These are phyloP conservation scores for Hymenoscyphus repandus DNA, from an alignment of 2,329 filamentous ascomycete genomes.

Conservation along the genomic window DNA sequence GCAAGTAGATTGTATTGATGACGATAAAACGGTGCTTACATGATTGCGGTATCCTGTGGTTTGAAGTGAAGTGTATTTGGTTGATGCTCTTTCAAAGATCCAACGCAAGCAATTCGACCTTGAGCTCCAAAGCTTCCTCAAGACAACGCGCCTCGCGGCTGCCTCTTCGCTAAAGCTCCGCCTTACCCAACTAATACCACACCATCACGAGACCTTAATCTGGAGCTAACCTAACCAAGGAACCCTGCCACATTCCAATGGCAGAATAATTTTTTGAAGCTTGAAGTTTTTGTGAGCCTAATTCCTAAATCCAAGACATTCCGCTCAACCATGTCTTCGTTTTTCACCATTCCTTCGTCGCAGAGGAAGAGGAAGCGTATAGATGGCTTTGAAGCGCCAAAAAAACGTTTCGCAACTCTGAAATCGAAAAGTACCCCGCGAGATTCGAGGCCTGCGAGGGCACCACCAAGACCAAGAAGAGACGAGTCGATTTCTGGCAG, in stretches of 20 bases:
- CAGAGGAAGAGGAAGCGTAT: conserved; percentile 86
- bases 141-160: conserved; percentile 10
- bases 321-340: conserved; percentile 69
- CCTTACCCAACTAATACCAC: too few relatives aligned
- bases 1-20: not conserved
- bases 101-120: conserved; percentile 22
- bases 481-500: conserved; percentile 77
- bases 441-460: conserved; percentile 37
- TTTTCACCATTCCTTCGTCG: conserved; percentile 84
- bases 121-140: too few relatives aligned
- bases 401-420: conserved; percentile 49
- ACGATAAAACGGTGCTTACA: conserved; percentile 16
- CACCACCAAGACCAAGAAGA: conserved; percentile 39
- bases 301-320: not conserved
- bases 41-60: conserved; percentile 21
- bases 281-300: not conserved
- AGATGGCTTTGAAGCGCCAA: conserved; percentile 47
- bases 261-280: conserved; percentile 10
- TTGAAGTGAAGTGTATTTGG: conserved; percentile 15
- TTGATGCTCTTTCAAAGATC: conserved; percentile 21
- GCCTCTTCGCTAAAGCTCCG: conserved; percentile 17
- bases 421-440: conserved; percentile 14
- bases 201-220: too few relatives aligned
- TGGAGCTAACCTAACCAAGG: not conserved
- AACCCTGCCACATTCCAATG: not conserved